Evolutionary conservation across 2,329 filamentous ascomycete genomes (phyloP).

Genomic region (Penicillium sp.): DNA sequence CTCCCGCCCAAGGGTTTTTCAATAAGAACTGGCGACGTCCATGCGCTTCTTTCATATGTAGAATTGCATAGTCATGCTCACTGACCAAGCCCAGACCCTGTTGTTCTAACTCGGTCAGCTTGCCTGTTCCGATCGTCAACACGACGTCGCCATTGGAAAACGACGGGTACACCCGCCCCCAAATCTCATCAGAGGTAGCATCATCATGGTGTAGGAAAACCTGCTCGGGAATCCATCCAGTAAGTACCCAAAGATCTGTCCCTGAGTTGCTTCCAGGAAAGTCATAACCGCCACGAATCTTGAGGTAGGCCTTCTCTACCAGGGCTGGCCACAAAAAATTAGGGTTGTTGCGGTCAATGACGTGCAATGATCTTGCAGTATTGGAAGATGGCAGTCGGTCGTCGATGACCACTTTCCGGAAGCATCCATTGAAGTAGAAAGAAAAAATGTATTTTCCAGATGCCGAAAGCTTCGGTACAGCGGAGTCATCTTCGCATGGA

Average conservation of each 20-base stretch:
- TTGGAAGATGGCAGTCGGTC: conserved; percentile 78
- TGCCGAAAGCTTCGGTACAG: conserved; percentile 63
- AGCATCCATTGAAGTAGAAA: conserved; percentile 96
- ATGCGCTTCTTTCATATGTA: conserved; percentile 69
- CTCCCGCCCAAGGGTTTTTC: conserved; percentile 89
- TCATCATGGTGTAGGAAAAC: conserved; percentile 87
- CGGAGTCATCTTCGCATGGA: conserved; percentile 65
- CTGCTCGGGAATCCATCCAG: conserved; percentile 96
- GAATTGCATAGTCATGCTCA: conserved; percentile 90
- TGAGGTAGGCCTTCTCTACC: conserved; percentile 93
- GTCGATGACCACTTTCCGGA: conserved; percentile 82
- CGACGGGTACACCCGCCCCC: conserved; percentile 72
- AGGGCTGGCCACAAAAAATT: conserved; percentile 87
- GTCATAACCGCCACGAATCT: conserved; percentile 92
- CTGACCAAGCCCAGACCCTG: conserved; percentile 77
- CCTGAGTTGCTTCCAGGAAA: conserved; percentile 97
- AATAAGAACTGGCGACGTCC: conserved; percentile 71
- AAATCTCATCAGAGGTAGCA: conserved; percentile 71
- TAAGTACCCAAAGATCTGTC: conserved; percentile 89
- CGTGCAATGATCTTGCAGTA: conserved; percentile 75
- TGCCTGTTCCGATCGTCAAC: conserved; percentile 86
- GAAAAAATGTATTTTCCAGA: conserved; percentile 89
- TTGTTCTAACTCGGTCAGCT: conserved; percentile 74
- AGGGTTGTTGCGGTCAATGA: conserved; percentile 81
- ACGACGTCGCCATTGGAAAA: conserved; percentile 80